Evolutionary conservation across 257 asterid species (phyloP), one percentile per base, ranked within the genome.

Genomic region (Nemophila menziesii): DNA sequence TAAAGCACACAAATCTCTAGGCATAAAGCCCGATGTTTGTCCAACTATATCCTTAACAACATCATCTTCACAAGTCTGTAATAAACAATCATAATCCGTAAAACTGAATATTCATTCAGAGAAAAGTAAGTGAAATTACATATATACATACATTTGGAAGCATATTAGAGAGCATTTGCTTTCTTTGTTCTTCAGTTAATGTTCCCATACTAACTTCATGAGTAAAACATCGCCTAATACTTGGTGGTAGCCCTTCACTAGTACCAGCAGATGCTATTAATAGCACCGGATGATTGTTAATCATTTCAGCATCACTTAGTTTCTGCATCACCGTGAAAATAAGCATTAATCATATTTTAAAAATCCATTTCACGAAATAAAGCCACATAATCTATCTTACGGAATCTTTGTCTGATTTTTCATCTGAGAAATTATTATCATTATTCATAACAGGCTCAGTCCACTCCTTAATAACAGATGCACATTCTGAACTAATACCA

Each of bases 11-110:
- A 84, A 60, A 71, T 84, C 98, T 71, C 93, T 75, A 39, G 98
- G 92, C 84, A 81, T 68, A 69, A 78, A 89, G 46, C 98, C 98
- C n/a, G 98, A 84, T 8, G 96, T 89, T 71, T 89, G 98, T 49
- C 94, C 96, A 58, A 70, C 93, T 39, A 84, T 54, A 59, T 81
- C 98, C 57, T 84, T 78, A 44, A 78, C 78, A 59, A 90, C 69
- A 61, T 80, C 85, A 67, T 84, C 86, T 1, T 63, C 50, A 21
- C 81, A 74, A 58, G 56, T 59, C 98, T 90, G 80, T 43, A 52
- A 67, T 39, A 60, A 63, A 43, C 47, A 52, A 43, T n/a, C 7
- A 50, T 52, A 57, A 55, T 59, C 51, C 46, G 53, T 72, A 74
- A 77, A 51, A 60, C 34, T 53, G 34, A 66, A 67, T 21, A 34